These are phyloP conservation scores for Phytophthora agathidicida DNA, from an alignment of 352 stramenopile species.

Conservation along the genomic window DNA sequence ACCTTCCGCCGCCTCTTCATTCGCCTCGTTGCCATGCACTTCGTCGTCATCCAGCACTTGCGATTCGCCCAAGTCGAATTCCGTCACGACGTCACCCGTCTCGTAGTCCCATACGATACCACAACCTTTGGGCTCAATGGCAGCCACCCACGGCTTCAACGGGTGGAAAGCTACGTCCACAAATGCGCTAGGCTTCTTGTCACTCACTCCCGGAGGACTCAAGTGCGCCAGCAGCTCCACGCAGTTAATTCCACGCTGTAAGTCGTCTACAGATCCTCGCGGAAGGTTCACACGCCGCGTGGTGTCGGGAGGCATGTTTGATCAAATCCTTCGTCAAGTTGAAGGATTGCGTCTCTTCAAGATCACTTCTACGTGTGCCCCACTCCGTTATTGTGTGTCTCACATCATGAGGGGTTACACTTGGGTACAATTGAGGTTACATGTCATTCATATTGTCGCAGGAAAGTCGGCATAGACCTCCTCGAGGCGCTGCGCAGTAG, in stretches of 20 bases:
- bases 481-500: constrained; percentile 2
- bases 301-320: constrained; percentile 3
- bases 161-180: constrained; percentile 71
- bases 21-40: constrained; percentile 9
- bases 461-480: constrained; percentile 10
- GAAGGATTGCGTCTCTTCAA: constrained; percentile 26
- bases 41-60: constrained; percentile 41
- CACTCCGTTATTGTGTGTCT: constrained; percentile 1
- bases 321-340: not conserved
- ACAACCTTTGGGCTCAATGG: constrained; percentile 64
- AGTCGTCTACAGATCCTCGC: constrained; percentile 62
- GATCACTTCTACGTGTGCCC: constrained; percentile 16
- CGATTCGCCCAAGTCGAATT: constrained; percentile 71
- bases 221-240: constrained; percentile 67
- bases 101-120: constrained; percentile 81
- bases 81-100: constrained; percentile 58
- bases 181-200: constrained; percentile 78
- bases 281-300: constrained; percentile 31
- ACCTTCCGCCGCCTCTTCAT: constrained; percentile 13
- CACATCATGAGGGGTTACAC: not conserved
- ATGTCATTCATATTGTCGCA: constrained; percentile 1
- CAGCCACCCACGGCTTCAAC: constrained; percentile 69
- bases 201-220: constrained; percentile 52
- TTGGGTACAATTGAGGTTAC: constrained; percentile 5
- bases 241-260: constrained; percentile 54